Conservation (phyloP, 2,329 filamentous ascomycete genomes). For the Cercospora janseana region DNA sequence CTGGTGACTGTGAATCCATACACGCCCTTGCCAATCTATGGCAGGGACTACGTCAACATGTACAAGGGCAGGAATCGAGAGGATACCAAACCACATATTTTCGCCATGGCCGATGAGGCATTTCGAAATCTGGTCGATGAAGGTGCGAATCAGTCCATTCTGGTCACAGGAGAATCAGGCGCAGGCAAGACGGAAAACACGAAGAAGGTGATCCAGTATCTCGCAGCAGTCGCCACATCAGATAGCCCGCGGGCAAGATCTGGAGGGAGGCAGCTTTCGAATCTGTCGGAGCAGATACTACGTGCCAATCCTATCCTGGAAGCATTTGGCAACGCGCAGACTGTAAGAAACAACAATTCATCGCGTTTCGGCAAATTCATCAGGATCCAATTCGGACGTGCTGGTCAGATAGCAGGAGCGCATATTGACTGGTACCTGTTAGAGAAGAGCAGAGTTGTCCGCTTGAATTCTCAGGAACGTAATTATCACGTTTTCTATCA, state of each 20-base stretch:
- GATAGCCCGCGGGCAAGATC: conserved; percentile 64
- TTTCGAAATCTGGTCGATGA: conserved; percentile 95
- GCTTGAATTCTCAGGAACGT: conserved; percentile 79
- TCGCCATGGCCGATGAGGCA: conserved; percentile 93
- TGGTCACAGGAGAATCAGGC: conserved; percentile 96
- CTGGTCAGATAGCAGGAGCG: conserved; percentile 87
- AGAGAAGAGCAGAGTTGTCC: conserved; percentile 96
- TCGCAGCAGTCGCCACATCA: conserved; percentile 86
- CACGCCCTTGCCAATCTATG: conserved; percentile 90
- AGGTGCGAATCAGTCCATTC: conserved; percentile 91
- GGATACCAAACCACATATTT: conserved; percentile 95
- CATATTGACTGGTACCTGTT: conserved; percentile 98
- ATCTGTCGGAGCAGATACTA: conserved; percentile 92
- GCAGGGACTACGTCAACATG: conserved; percentile 96
- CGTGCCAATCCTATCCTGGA: conserved; percentile 96
- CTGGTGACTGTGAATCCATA: conserved; percentile 97
- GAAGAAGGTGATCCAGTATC: conserved; percentile 98
- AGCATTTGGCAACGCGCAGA: conserved; percentile 97
- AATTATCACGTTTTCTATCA: conserved; percentile 99
- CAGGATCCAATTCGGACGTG: conserved; percentile 85
- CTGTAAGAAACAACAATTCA: conserved; percentile 96
- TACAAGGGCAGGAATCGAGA: conserved; percentile 89
- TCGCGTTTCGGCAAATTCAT: conserved; percentile 99
- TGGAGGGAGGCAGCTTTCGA: conserved; percentile 69
- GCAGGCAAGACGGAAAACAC: conserved; percentile 99